Evolutionary conservation across 352 stramenopile genomes (phyloP).

Genomic region (Globisporangium polare): DNA sequence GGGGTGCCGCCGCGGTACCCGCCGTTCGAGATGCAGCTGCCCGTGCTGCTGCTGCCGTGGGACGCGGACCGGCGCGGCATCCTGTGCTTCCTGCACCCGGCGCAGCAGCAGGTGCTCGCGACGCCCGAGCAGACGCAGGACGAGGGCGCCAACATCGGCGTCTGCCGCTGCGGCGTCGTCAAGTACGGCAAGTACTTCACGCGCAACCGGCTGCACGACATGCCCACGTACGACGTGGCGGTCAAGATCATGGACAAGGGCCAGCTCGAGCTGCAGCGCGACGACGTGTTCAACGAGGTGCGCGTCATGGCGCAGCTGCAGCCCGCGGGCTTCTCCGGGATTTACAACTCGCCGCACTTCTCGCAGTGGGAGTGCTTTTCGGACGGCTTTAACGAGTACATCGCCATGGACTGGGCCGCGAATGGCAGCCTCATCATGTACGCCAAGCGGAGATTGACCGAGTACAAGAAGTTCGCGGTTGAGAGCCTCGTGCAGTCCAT

Average conservation of each 20-base stretch:
- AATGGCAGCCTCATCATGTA: conserved; percentile 72
- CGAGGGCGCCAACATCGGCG: conserved; percentile 46
- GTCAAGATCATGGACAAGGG: conserved; percentile 74
- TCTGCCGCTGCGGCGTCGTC: conserved; percentile 75
- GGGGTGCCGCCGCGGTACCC: conserved; percentile 72
- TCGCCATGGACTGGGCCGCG: conserved; percentile 67
- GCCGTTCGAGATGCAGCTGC: conserved; percentile 61
- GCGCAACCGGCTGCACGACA: conserved; percentile 23
- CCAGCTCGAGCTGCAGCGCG: conserved; percentile 62
- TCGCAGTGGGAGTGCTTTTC: conserved; percentile 72
- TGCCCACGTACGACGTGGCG: conserved; percentile 47
- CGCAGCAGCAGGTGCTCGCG: conserved; percentile 31
- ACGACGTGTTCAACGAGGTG: conserved; percentile 78
- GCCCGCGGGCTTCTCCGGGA: conserved; percentile 47
- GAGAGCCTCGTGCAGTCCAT: conserved; percentile 48
- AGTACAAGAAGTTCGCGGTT: conserved; percentile 69
- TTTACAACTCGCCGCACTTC: conserved; percentile 58
- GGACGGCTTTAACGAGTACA: conserved; percentile 73
- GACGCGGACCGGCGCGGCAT: conserved; percentile 59
- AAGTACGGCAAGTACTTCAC: conserved; percentile 73
- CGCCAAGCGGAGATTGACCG: conserved; percentile 51
- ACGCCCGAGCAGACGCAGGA: conserved; percentile 39
- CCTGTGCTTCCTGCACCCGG: conserved; percentile 60
- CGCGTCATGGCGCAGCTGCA: conserved; percentile 78
- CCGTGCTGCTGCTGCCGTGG: conserved; percentile 65